Evolutionary conservation across 768 basidiomycete genomes (phyloP), one percentile per base, ranked within the genome.

Genomic region (Naematelia aurantialba): DNA sequence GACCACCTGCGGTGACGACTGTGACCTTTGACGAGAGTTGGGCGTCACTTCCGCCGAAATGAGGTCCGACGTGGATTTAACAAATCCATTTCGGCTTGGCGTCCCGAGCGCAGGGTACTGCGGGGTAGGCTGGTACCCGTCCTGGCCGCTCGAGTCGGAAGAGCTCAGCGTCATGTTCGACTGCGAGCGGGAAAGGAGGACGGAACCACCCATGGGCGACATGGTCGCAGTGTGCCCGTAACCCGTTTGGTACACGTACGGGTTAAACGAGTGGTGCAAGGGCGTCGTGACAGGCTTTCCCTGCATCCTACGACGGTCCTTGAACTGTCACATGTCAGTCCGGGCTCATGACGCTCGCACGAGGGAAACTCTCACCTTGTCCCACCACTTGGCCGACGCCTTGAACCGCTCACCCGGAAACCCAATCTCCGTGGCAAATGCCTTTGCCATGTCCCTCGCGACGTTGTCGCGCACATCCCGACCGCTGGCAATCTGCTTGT

Each of bases 341-440:
- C 24, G 2, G 60, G 2, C 17, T 26, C 24, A 42, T 34, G 13
- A 31, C 42, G 29, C 30, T 39, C 24, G n/a, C 42, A 45, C 3
- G 14, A 21, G 31, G 3, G 19, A 3, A 39, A 19, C 14, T 34
- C 66, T 58, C 50, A 70, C 69, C 58, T 76, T 76, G 61, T 76
- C 75, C 21, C 71, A 56, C 75, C 75, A 76, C 49, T 76, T 76
- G 0, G 73, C 69, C 12, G 75, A 76, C 4, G 73, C 75, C 60
- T 76, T 76, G 65, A 76, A 76, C 30, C 73, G 61, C 24, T 74
- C 68, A 53, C 65, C 60, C 1, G 63, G 64, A 39, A 73, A 69
- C 4, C 71, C 71, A 47, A 74, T 69, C 60, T 70, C 65, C 47
- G 60, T 54, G 5, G 71, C 75, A 52, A 76, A 71, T 19, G 52